These are phyloP conservation scores for Cryptomeria japonica DNA, from an alignment of 75 land plant genomes.

Conservation along the genomic window DNA sequence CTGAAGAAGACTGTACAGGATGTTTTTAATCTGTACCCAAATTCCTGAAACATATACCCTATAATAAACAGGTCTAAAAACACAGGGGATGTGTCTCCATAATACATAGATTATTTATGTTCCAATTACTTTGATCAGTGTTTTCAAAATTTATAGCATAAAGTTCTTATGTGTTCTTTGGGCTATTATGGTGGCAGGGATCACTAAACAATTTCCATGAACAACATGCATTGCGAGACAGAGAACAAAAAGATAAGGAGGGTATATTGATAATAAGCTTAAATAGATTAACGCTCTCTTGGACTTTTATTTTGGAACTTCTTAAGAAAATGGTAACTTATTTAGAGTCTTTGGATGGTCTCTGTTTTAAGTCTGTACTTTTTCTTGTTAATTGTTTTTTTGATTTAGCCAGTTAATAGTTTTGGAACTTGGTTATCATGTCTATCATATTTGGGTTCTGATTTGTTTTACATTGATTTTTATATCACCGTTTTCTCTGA, in stretches of 20 bases:
- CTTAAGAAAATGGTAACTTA: not conserved
- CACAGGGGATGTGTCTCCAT: too few species aligned
- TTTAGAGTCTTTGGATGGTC: not conserved
- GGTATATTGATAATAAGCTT: slow-evolving; percentile 88
- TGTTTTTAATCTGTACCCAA: too few species aligned
- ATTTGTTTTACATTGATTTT: too few species aligned
- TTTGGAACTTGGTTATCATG: not conserved
- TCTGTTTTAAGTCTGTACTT: not conserved
- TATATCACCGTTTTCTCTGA: not conserved
- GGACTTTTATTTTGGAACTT: not conserved
- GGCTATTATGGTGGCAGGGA: slow-evolving; percentile 42
- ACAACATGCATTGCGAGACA: slow-evolving; percentile 90
- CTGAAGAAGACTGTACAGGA: too few species aligned
- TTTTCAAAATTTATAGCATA: not conserved
- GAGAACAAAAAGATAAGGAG: slow-evolving; percentile 89
- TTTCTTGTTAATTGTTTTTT: not conserved
- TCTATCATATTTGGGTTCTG: not conserved
- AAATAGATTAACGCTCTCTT: not conserved
- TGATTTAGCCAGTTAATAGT: not conserved
- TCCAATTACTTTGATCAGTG: too few species aligned
- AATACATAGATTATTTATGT: too few species aligned
- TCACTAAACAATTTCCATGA: slow-evolving; percentile 93
- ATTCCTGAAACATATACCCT: too few species aligned
- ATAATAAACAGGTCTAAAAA: too few species aligned
- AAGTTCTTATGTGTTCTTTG: not conserved